A percentile compares a stretch with the other conserved stretches of the same genome.
Evolutionary conservation across 768 basidiomycete genomes (phyloP).

Genomic region (Trametes maxima): DNA sequence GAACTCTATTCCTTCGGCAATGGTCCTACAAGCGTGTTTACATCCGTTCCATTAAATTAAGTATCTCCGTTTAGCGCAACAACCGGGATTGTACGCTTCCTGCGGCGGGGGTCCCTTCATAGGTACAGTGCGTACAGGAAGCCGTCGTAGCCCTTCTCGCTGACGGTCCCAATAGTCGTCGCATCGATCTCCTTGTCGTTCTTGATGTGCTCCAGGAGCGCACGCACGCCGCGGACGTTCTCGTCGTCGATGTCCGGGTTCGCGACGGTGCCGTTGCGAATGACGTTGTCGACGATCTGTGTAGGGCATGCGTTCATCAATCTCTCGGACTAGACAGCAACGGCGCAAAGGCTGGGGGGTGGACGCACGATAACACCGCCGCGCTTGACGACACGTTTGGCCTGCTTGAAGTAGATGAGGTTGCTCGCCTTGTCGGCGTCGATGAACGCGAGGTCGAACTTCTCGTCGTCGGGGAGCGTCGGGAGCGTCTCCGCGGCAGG

Average conservation of each 20-base stretch:
- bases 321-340: background rate
- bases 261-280: constrained; percentile 49
- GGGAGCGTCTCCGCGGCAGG: constrained; percentile 53
- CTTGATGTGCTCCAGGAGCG: constrained; percentile 48
- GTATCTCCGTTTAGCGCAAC: background rate
- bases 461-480: constrained; percentile 47
- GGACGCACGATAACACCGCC: constrained; percentile 64
- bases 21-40: background rate
- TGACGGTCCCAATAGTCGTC: constrained; percentile 40
- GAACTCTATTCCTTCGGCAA: background rate
- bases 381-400: constrained; percentile 58
- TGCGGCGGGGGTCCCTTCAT: background rate
- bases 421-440: constrained; percentile 70
- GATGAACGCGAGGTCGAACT: constrained; percentile 71
- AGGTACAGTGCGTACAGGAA: constrained; percentile 31
- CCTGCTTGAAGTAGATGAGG: constrained; percentile 57
- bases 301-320: background rate
- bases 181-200: constrained; percentile 46
- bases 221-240: constrained; percentile 49
- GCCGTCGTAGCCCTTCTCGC: constrained; percentile 38
- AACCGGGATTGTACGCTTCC: no score
- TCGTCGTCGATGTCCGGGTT: constrained; percentile 30
- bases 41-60: background rate
- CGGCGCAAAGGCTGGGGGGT: background rate
- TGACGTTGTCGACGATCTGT: constrained; percentile 66